Conservation (phyloP, 371 early-diverging fungal species). For the Fennellomyces sp. region DNA sequence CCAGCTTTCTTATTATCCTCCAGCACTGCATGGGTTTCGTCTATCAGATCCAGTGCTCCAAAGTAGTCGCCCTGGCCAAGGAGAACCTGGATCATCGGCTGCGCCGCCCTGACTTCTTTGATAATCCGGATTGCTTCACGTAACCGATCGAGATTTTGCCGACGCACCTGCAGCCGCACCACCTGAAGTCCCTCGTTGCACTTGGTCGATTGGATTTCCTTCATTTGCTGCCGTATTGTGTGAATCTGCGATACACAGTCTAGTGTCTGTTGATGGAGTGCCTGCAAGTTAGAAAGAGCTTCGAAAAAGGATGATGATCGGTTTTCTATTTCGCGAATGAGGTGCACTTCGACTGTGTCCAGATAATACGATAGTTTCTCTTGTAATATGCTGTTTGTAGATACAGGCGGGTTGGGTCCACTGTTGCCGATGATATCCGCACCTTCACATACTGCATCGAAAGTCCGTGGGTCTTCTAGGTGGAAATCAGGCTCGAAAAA, state of each 20-base stretch:
- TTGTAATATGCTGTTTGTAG: conserved; percentile 76
- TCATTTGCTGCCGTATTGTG: conserved; percentile 70
- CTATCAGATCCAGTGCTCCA: conserved; percentile 85
- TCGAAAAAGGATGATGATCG: conserved; percentile 92
- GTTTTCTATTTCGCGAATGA: conserved; percentile 88
- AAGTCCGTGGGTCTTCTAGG: conserved; percentile 86
- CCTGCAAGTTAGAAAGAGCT: conserved; percentile 89
- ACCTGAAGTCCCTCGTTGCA: conserved; percentile 81
- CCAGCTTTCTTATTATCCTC: conserved; percentile 35
- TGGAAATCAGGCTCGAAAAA: conserved; percentile 86
- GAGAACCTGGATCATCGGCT: conserved; percentile 81
- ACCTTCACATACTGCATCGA: conserved; percentile 79
- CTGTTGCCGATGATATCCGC: conserved; percentile 53
- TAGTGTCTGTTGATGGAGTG: conserved; percentile 85
- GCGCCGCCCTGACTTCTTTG: conserved; percentile 72
- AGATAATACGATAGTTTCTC: conserved; percentile 88
- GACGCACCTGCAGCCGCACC: conserved; percentile 73
- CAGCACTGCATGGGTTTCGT: conserved; percentile 66
- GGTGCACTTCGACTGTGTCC: conserved; percentile 91
- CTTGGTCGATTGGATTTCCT: conserved; percentile 64
- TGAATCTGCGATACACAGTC: conserved; percentile 85
- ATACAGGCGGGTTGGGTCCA: conserved; percentile 51
- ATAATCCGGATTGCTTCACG: conserved; percentile 70
- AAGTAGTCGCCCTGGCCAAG: conserved; percentile 81
- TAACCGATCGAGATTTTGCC: conserved; percentile 70